phyloP scores from a whole-genome alignment of 306 rosid species.

The Mucuna pruriens region DNA sequence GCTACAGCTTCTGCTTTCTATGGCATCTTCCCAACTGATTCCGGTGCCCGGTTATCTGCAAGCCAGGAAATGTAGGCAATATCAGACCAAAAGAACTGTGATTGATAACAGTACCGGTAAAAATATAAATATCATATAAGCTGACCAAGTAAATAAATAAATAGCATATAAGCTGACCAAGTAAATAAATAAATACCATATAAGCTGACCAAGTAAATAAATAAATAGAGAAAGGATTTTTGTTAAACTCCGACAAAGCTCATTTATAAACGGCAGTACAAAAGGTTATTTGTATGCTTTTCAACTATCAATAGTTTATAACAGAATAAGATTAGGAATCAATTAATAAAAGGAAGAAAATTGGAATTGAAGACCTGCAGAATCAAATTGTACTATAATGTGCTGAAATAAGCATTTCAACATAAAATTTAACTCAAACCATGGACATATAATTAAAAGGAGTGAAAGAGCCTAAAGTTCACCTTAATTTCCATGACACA shows the following conservation, averaged over 20 bases:
- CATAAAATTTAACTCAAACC: constrained; percentile 6
- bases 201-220: background rate
- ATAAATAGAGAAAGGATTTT: background rate
- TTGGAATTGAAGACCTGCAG: background rate
- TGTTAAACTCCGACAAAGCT: background rate
- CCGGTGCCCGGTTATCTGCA: constrained; percentile 38
- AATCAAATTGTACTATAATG: background rate
- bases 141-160: constrained; percentile 3
- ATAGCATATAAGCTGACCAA: no score
- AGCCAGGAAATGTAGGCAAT: constrained; percentile 22
- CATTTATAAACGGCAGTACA: background rate
- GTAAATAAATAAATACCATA: background rate
- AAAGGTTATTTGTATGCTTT: background rate
- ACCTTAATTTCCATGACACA: constrained; percentile 37
- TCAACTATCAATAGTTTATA: background rate
- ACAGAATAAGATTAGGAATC: background rate
- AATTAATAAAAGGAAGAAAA: background rate
- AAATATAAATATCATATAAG: background rate
- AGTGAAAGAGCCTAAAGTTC: constrained; percentile 17
- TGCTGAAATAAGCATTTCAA: constrained; percentile 24
- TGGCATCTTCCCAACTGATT: constrained; percentile 31
- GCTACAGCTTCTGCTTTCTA: constrained; percentile 42
- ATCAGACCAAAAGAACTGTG: constrained; percentile 32
- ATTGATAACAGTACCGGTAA: background rate
- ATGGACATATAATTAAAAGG: background rate